Conservation (phyloP, 163 green algal genomes). For the Trebouxia gelatinosa region DNA sequence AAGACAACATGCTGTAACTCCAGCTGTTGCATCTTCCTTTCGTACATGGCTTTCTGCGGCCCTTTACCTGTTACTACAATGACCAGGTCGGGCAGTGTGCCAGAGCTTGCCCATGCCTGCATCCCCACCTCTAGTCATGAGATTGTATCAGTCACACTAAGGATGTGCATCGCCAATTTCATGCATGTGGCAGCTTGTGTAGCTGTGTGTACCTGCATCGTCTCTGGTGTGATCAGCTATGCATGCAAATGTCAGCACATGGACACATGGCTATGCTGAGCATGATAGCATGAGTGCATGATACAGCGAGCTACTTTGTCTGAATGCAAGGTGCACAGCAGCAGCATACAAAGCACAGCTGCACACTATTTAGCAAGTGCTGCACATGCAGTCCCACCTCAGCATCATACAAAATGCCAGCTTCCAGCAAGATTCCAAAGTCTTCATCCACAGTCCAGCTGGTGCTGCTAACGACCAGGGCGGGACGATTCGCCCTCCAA, state of each 20-base stretch:
- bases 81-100: slow-evolving; percentile 58
- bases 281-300: no score
- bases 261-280: no score
- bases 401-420: slow-evolving; percentile 74
- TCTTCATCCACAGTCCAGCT: slow-evolving; percentile 98
- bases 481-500: slow-evolving; percentile 59
- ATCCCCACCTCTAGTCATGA: no score
- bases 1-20: slow-evolving; percentile 77
- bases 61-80: slow-evolving; percentile 87
- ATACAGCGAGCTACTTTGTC: no score
- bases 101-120: slow-evolving; percentile 16
- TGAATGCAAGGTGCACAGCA: no score
- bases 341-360: not conserved
- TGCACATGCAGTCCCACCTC: slow-evolving; percentile 11
- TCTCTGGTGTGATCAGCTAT: no score
- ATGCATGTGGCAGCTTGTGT: no score
- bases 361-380: no score
- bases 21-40: slow-evolving; percentile 53
- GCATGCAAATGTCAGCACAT: no score
- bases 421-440: slow-evolving; percentile 89
- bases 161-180: no score
- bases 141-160: no score
- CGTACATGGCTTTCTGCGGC: slow-evolving; percentile 71
- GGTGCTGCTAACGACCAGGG: slow-evolving; percentile 90
- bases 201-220: no score